A percentile compares a stretch with the other conserved stretches of the same genome.
Conservation (phyloP, 208 protist genomes). For the Leishmania martiniquensis region DNA sequence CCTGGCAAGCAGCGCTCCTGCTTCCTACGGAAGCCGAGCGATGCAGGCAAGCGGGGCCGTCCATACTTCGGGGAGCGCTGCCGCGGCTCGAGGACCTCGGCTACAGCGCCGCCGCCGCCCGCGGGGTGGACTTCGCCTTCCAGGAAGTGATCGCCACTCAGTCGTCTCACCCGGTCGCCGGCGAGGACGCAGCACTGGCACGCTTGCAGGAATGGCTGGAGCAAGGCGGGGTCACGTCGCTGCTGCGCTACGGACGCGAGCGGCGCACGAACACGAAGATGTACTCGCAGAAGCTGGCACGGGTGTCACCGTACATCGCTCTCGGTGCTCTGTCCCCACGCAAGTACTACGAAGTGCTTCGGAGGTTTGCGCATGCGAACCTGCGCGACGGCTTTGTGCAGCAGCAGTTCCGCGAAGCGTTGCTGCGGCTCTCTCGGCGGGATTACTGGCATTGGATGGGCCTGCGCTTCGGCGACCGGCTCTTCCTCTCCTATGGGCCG, state of each 20-base stretch:
- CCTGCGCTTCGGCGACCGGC: slow-evolving; percentile 73
- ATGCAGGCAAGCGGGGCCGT: slow-evolving; percentile 30
- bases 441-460: slow-evolving; percentile 94
- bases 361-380: slow-evolving; percentile 49
- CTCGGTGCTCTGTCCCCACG: slow-evolving; percentile 80
- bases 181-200: slow-evolving; percentile 65
- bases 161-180: slow-evolving; percentile 62
- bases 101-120: slow-evolving; percentile 44
- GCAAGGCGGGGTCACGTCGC: slow-evolving; percentile 64
- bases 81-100: slow-evolving; percentile 77
- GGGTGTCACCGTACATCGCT: slow-evolving; percentile 82
- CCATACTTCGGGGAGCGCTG: slow-evolving; percentile 55
- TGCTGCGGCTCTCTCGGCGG: slow-evolving; percentile 80
- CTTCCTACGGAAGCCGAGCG: slow-evolving; percentile 49
- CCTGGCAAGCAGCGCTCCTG: slow-evolving; percentile 25
- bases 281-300: slow-evolving; percentile 78
- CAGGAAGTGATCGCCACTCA: slow-evolving; percentile 79
- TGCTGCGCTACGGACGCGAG: slow-evolving; percentile 73
- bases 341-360: slow-evolving; percentile 77
- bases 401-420: slow-evolving; percentile 77
- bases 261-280: slow-evolving; percentile 83
- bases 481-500: slow-evolving; percentile 87
- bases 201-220: slow-evolving; percentile 74
- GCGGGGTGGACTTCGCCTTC: slow-evolving; percentile 45
- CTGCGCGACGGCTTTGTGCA: slow-evolving; percentile 77